Evolutionary conservation across 805 yeast genomes (phyloP).

Genomic region (Pichia phayaonensis): DNA sequence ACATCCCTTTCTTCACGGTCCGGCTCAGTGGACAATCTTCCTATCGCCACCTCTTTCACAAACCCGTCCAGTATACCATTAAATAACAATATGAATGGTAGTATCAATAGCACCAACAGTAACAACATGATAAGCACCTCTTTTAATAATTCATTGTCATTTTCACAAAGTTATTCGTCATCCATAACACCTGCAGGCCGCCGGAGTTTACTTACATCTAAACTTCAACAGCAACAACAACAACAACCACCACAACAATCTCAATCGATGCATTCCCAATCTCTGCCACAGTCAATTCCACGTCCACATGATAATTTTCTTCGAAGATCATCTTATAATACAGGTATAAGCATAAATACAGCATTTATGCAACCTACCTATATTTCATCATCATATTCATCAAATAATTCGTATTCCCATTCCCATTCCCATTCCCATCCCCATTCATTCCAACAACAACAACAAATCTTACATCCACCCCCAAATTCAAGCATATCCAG

Average conservation of each 20-base stretch:
- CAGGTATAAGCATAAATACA: not conserved
- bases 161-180: constrained; percentile 4
- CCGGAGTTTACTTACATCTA: constrained; percentile 25
- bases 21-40: constrained; percentile 17
- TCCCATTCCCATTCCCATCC: not conserved
- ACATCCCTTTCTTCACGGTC: constrained; percentile 23
- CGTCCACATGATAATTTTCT: constrained; percentile 7
- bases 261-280: constrained; percentile 8
- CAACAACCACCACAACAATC: constrained; percentile 11
- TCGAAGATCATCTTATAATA: constrained; percentile 2
- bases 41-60: not conserved
- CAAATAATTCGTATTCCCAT: not conserved
- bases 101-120: not conserved
- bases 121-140: not conserved
- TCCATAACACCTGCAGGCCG: constrained; percentile 22
- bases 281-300: constrained; percentile 2
- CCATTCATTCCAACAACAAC: constrained; percentile 2
- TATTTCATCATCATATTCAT: not conserved
- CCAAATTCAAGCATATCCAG: constrained; percentile 1
- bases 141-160: constrained; percentile 1
- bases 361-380: not conserved
- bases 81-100: not conserved
- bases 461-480: not conserved
- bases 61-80: not conserved
- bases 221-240: constrained; percentile 20